Evolutionary conservation across 2,329 filamentous ascomycete species (phyloP).

Genomic region (Mycocentrospora acerina): DNA sequence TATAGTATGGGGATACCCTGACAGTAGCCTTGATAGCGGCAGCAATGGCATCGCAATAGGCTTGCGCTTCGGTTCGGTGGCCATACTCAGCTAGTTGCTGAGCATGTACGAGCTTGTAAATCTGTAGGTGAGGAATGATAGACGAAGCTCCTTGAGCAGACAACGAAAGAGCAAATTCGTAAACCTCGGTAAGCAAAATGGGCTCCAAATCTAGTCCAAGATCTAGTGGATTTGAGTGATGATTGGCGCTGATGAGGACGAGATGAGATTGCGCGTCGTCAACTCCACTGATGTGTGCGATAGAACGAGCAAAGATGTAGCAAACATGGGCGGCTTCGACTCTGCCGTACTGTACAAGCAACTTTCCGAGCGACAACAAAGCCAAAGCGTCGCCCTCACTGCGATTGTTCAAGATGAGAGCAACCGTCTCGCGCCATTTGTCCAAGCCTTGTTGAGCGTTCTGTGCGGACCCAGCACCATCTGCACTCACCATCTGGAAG

Average conservation of each 20-base stretch:
- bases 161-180: slow-evolving; percentile 84
- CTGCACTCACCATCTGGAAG: slow-evolving; percentile 79
- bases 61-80: slow-evolving; percentile 76
- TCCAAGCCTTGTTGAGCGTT: slow-evolving; percentile 84
- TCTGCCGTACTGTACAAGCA: slow-evolving; percentile 82
- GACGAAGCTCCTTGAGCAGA: slow-evolving; percentile 55
- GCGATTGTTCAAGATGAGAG: slow-evolving; percentile 83
- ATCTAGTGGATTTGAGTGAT: slow-evolving; percentile 68
- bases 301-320: slow-evolving; percentile 78
- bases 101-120: slow-evolving; percentile 90
- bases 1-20: slow-evolving; percentile 82
- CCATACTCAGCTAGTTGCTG: slow-evolving; percentile 82
- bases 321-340: slow-evolving; percentile 92
- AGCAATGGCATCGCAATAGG: slow-evolving; percentile 86
- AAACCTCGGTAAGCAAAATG: slow-evolving; percentile 92
- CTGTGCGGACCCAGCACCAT: slow-evolving; percentile 61
- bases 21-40: slow-evolving; percentile 77
- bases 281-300: slow-evolving; percentile 73
- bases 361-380: slow-evolving; percentile 74
- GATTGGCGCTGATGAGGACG: slow-evolving; percentile 82
- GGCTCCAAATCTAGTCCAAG: slow-evolving; percentile 80
- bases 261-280: slow-evolving; percentile 80
- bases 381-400: slow-evolving; percentile 77
- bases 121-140: slow-evolving; percentile 77
- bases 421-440: slow-evolving; percentile 89